Evolutionary conservation across 768 basidiomycete species (phyloP).

Genomic region (Suillus lakei): DNA sequence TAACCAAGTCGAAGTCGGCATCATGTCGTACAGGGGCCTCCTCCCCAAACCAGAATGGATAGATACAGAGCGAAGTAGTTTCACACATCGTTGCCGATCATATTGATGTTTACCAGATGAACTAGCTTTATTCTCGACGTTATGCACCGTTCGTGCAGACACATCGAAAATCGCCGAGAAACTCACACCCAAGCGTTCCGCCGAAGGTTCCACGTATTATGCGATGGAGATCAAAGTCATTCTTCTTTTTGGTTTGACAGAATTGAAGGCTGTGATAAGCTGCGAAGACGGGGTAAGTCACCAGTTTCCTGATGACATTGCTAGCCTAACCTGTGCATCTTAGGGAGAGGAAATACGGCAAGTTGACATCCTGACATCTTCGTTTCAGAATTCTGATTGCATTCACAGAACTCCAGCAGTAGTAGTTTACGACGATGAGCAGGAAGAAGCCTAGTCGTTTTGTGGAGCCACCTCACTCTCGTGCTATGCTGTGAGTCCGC

Average conservation of each 20-base stretch:
- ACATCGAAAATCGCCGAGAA: constrained; percentile 33
- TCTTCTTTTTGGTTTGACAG: constrained; percentile 56
- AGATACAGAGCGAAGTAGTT: constrained; percentile 37
- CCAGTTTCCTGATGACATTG: neutral
- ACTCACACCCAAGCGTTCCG: constrained; percentile 23
- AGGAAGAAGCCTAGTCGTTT: constrained; percentile 6
- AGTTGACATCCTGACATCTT: neutral
- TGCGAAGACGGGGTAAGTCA: constrained; percentile 54
- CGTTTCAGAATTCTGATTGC: constrained; percentile 1
- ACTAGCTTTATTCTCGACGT: constrained; percentile 38
- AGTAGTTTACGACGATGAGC: constrained; percentile 34
- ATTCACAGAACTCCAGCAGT: constrained; percentile 31
- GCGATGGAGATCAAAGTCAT: constrained; percentile 41
- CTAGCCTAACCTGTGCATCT: neutral
- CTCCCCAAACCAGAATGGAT: constrained; percentile 35
- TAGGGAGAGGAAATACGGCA: constrained; percentile 46
- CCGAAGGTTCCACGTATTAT: constrained; percentile 30
- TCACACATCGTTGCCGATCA: neutral
- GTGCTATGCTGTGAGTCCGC: neutral
- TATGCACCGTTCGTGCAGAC: constrained; percentile 41
- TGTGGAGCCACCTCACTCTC: neutral
- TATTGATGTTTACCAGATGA: neutral
- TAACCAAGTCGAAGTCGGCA: constrained; percentile 24
- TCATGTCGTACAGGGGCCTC: constrained; percentile 38
- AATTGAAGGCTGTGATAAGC: constrained; percentile 54